Percentiles rank a stretch among this genome's conserved stretches.
These are phyloP conservation scores for Gigaspora rosea DNA, from an alignment of 192 early-diverging fungal genomes.

Conservation along the genomic window DNA sequence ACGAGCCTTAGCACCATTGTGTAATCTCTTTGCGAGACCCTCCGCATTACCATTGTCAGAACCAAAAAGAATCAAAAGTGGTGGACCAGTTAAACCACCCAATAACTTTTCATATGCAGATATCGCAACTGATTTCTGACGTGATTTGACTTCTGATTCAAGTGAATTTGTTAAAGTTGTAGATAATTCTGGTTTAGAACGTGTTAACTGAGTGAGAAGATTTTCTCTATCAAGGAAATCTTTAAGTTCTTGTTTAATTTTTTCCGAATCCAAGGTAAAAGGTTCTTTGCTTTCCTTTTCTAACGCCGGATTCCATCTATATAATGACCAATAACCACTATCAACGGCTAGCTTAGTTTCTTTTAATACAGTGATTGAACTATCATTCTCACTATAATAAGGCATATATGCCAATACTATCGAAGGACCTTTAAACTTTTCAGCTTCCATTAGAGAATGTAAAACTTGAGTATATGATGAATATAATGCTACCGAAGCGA, in stretches of 20 bases:
- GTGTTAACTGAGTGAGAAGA: slow-evolving; percentile 75
- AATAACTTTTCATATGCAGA: slow-evolving; percentile 71
- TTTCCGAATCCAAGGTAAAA: slow-evolving; percentile 75
- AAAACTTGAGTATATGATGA: slow-evolving; percentile 87
- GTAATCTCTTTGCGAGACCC: slow-evolving; percentile 78
- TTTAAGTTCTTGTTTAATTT: slow-evolving; percentile 76
- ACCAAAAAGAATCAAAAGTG: slow-evolving; percentile 85
- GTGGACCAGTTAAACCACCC: slow-evolving; percentile 72
- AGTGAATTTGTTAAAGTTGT: slow-evolving; percentile 57
- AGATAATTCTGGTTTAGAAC: slow-evolving; percentile 65
- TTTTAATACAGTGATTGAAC: slow-evolving; percentile 76
- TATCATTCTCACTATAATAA: slow-evolving; percentile 51
- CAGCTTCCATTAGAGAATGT: slow-evolving; percentile 87
- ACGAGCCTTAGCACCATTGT: slow-evolving; percentile 79
- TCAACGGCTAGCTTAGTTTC: slow-evolving; percentile 91
- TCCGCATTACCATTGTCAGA: slow-evolving; percentile 92
- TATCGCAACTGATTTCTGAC: slow-evolving; percentile 66
- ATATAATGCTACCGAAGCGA: slow-evolving; percentile 88
- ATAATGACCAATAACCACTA: slow-evolving; percentile 89
- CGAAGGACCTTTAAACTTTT: slow-evolving; percentile 83
- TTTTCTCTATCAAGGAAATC: slow-evolving; percentile 85
- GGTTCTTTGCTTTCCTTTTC: slow-evolving; percentile 60
- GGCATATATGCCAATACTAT: slow-evolving; percentile 85
- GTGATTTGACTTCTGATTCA: slow-evolving; percentile 63
- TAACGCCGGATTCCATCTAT: slow-evolving; percentile 86